Conservation (phyloP, 1,139 yeast genomes). For the Spathaspora sp. region DNA sequence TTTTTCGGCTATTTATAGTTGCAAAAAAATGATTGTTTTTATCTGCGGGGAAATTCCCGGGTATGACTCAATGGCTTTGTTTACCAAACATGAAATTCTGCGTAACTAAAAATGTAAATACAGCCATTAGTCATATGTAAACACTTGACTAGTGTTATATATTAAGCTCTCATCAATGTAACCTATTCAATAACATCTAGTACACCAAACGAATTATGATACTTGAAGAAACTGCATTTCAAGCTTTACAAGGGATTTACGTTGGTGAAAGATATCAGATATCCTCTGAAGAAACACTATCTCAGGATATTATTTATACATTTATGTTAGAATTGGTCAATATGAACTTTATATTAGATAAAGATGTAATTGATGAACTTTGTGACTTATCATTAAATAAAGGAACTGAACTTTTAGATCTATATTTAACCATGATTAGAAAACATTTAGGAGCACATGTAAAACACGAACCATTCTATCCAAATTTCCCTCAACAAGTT, state of each 20-base stretch:
- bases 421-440: not conserved
- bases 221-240: conserved; percentile 4
- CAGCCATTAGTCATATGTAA: too few relatives aligned
- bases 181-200: too few relatives aligned
- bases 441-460: conserved; percentile 5
- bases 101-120: too few relatives aligned
- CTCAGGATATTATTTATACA: conserved; percentile 1
- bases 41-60: too few relatives aligned
- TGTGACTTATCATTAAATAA: not conserved
- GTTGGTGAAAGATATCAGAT: not conserved
- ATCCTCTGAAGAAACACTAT: not conserved
- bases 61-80: too few relatives aligned
- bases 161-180: too few relatives aligned
- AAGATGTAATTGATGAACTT: not conserved
- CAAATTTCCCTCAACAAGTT: conserved; percentile 14
- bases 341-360: not conserved
- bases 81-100: not conserved
- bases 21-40: too few relatives aligned
- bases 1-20: too few relatives aligned
- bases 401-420: not conserved
- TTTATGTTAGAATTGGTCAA: not conserved
- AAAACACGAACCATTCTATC: conserved; percentile 8
- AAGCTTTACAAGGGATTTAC: conserved; percentile 1
- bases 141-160: not conserved
- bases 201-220: too few relatives aligned